Percentiles rank a stretch among this genome's conserved stretches.
These are phyloP conservation scores for Ophiocordyceps sinensis DNA, from an alignment of 2,329 filamentous ascomycete genomes.

Conservation along the genomic window DNA sequence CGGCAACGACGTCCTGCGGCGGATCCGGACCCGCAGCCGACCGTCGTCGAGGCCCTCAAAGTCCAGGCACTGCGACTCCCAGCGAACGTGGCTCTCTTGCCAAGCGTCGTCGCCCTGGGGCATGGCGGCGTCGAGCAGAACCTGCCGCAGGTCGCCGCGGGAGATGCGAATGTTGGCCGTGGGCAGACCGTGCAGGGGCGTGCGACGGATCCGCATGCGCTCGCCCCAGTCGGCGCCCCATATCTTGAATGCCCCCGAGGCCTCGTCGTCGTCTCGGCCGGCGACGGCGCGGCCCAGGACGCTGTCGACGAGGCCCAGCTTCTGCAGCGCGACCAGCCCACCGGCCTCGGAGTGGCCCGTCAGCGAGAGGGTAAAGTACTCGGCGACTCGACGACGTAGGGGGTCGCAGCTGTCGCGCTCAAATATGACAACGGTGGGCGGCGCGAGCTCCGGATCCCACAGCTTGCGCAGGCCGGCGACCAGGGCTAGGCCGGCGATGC, in stretches of 20 bases:
- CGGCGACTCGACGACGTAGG: constrained; percentile 14
- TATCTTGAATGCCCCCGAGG: constrained; percentile 21
- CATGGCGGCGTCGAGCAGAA: constrained; percentile 18
- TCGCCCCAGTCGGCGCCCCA: constrained; percentile 24
- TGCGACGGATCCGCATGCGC: constrained; percentile 15
- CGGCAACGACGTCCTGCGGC: not conserved
- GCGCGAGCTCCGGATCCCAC: constrained; percentile 16
- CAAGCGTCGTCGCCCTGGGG: constrained; percentile 10
- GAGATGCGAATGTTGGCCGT: constrained; percentile 21
- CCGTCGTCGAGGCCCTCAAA: constrained; percentile 9
- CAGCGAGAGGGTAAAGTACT: constrained; percentile 23
- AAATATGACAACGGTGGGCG: constrained; percentile 23
- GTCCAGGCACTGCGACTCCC: constrained; percentile 12
- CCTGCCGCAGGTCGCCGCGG: constrained; percentile 18
- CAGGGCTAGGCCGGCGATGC: constrained; percentile 28
- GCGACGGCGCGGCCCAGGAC: constrained; percentile 16
- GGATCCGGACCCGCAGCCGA: constrained; percentile 9
- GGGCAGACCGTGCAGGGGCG: constrained; percentile 18
- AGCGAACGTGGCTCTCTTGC: constrained; percentile 9
- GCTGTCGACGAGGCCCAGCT: constrained; percentile 22
- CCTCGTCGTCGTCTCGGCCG: constrained; percentile 13
- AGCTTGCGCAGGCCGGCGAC: constrained; percentile 22
- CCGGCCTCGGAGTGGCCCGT: constrained; percentile 17
- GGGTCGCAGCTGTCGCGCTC: constrained; percentile 23
- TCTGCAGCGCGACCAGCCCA: constrained; percentile 22